These are phyloP conservation scores for Begonia peltatifolia DNA, from an alignment of 306 rosid species.

Conservation along the genomic window DNA sequence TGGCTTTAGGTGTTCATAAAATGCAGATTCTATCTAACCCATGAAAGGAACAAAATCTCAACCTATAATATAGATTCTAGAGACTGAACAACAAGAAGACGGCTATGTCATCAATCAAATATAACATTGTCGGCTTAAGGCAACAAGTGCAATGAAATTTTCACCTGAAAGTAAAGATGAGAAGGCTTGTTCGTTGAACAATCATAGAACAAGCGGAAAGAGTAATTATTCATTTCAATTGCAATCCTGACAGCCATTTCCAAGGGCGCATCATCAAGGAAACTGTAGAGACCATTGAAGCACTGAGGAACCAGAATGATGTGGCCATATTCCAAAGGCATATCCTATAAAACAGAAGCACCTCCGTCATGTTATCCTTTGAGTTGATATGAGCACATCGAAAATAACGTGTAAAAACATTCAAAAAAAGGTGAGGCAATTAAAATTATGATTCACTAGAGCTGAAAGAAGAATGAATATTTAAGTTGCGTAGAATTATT, in stretches of 20 bases:
- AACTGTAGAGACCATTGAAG: constrained; percentile 9
- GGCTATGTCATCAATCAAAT: background rate
- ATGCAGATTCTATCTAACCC: too few species aligned
- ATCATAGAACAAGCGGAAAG: constrained; percentile 26
- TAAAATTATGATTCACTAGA: too few species aligned
- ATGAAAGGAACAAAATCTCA: too few species aligned
- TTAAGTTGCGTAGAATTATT: too few species aligned
- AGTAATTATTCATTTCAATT: constrained; percentile 23
- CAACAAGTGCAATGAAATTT: background rate
- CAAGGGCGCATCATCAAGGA: constrained; percentile 17
- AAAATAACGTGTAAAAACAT: too few species aligned
- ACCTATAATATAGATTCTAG: too few species aligned
- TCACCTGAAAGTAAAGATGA: constrained; percentile 24
- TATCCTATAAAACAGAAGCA: constrained; percentile 7
- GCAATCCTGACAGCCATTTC: constrained; percentile 19
- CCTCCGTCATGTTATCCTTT: background rate
- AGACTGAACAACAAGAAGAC: too few species aligned
- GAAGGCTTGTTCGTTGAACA: constrained; percentile 12
- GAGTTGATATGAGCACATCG: too few species aligned
- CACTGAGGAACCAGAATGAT: constrained; percentile 21
- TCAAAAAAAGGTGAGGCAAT: too few species aligned
- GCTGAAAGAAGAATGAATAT: too few species aligned
- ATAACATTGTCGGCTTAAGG: background rate
- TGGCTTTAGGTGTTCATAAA: too few species aligned
- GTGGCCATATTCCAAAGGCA: constrained; percentile 32